Percentiles rank a stretch among this genome's conserved stretches.
Evolutionary conservation across 2,329 filamentous ascomycete species (phyloP).

Genomic region (Phoma herbarum): DNA sequence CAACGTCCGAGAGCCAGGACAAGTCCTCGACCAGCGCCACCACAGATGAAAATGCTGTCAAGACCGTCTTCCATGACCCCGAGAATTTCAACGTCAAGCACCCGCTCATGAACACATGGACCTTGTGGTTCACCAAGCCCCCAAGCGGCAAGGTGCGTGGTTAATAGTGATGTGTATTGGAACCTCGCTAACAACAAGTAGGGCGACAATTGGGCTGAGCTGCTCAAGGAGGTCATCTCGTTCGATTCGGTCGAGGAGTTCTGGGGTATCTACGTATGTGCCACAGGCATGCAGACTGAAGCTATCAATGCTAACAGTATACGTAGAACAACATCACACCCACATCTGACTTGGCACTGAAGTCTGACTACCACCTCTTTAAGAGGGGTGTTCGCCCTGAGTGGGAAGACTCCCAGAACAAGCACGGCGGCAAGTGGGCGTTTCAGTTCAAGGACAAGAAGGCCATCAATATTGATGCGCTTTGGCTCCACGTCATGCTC

Average conservation of each 20-base stretch:
- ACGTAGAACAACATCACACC: slow-evolving; percentile 95
- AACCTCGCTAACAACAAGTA: slow-evolving; percentile 51
- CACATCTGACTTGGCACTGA: slow-evolving; percentile 92
- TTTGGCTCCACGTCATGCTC: slow-evolving; percentile 98
- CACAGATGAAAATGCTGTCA: slow-evolving; percentile 64
- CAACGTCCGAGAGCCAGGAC: slow-evolving; percentile 51
- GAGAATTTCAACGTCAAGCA: slow-evolving; percentile 99
- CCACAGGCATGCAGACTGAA: not conserved
- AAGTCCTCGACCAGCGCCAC: slow-evolving; percentile 54
- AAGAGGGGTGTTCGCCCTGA: slow-evolving; percentile 96
- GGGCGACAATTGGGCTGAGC: slow-evolving; percentile 98
- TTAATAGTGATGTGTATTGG: not conserved
- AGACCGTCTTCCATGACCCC: slow-evolving; percentile 97
- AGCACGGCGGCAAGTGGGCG: slow-evolving; percentile 99
- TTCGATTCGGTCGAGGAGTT: slow-evolving; percentile 99
- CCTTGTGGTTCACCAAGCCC: slow-evolving; percentile 99
- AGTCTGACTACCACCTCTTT: slow-evolving; percentile 99
- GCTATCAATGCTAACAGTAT: slow-evolving; percentile 23
- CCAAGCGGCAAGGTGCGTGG: slow-evolving; percentile 84
- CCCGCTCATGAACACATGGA: slow-evolving; percentile 96
- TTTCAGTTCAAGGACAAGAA: slow-evolving; percentile 98
- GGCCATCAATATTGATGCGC: slow-evolving; percentile 86
- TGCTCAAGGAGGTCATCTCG: slow-evolving; percentile 97
- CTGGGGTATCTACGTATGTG: slow-evolving; percentile 96
- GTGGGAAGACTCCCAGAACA: slow-evolving; percentile 99